These are phyloP conservation scores for Amaranthus tricolor DNA, from an alignment of 179 eudicot species.

Conservation along the genomic window DNA sequence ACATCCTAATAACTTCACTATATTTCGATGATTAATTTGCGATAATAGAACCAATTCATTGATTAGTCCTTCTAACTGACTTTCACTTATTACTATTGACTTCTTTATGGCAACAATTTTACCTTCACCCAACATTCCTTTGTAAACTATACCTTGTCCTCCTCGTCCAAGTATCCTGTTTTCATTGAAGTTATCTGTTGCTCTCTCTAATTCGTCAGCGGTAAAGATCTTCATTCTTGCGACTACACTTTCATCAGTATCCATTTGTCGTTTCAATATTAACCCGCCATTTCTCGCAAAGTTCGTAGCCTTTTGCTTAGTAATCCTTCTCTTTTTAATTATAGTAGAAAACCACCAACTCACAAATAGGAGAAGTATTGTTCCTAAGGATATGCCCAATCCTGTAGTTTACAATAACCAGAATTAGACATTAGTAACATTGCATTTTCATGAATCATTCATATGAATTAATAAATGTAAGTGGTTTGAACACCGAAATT, in stretches of 20 bases:
- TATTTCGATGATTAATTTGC: slow-evolving; percentile 6
- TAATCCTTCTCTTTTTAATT: slow-evolving; percentile 1
- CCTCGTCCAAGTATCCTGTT: slow-evolving; percentile 16
- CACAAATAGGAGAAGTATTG: neutral
- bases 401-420: neutral
- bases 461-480: neutral
- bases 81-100: neutral
- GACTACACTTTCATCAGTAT: neutral
- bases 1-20: slow-evolving; percentile 13
- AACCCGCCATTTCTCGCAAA: slow-evolving; percentile 8
- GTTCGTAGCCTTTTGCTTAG: slow-evolving; percentile 1
- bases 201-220: slow-evolving; percentile 12
- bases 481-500: too few relatives aligned
- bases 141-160: slow-evolving; percentile 18
- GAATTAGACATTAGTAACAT: neutral
- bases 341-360: slow-evolving; percentile 6
- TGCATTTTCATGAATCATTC: too few relatives aligned
- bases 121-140: slow-evolving; percentile 15
- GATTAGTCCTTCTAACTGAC: neutral
- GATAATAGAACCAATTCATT: slow-evolving; percentile 13
- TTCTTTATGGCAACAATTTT: slow-evolving; percentile 11
- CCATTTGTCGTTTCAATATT: slow-evolving; percentile 4
- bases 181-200: slow-evolving; percentile 9
- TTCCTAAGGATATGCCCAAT: neutral
- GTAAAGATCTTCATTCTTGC: slow-evolving; percentile 2